These are phyloP conservation scores for Erodium trifolium DNA, from an alignment of 441 rosid species.

Conservation along the genomic window DNA sequence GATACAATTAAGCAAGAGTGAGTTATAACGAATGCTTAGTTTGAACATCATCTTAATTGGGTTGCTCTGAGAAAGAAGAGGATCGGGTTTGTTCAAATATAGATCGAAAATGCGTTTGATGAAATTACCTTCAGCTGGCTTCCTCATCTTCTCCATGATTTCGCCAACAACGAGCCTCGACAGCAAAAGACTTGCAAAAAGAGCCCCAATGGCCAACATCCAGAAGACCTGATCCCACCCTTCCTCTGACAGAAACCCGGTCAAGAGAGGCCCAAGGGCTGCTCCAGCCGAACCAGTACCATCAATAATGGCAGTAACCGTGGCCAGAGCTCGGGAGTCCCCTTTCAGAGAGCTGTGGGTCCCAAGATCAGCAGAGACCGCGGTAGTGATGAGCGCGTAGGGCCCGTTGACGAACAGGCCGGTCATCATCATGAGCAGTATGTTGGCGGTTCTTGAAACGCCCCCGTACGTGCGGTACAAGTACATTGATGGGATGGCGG, in stretches of 20 bases:
- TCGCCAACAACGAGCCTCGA: constrained; percentile 11
- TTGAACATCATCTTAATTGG: too few relatives aligned
- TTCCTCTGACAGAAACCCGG: constrained; percentile 13
- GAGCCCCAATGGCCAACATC: constrained; percentile 19
- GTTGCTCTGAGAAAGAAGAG: background rate
- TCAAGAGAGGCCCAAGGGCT: constrained; percentile 47
- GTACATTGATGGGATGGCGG: constrained; percentile 48
- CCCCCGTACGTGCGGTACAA: constrained; percentile 52
- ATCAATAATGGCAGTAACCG: constrained; percentile 88
- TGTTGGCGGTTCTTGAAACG: constrained; percentile 49
- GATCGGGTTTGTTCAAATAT: background rate
- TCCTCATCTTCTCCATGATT: constrained; percentile 13
- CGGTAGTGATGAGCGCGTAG: background rate
- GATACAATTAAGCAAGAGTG: background rate
- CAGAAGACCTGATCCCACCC: constrained; percentile 17
- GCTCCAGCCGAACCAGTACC: constrained; percentile 95
- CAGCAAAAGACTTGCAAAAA: constrained; percentile 20
- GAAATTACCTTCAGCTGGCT: background rate
- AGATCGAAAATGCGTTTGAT: background rate
- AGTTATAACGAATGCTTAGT: too few relatives aligned
- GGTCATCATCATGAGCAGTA: constrained; percentile 72
- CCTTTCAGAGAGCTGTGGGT: constrained; percentile 77
- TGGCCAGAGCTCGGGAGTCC: constrained; percentile 86
- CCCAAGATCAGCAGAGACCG: constrained; percentile 34
- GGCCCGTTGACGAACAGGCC: constrained; percentile 86